Evolutionary conservation across 2,329 filamentous ascomycete genomes (phyloP), one percentile per base, ranked within the genome.

Genomic region (Aureobasidium sp.): DNA sequence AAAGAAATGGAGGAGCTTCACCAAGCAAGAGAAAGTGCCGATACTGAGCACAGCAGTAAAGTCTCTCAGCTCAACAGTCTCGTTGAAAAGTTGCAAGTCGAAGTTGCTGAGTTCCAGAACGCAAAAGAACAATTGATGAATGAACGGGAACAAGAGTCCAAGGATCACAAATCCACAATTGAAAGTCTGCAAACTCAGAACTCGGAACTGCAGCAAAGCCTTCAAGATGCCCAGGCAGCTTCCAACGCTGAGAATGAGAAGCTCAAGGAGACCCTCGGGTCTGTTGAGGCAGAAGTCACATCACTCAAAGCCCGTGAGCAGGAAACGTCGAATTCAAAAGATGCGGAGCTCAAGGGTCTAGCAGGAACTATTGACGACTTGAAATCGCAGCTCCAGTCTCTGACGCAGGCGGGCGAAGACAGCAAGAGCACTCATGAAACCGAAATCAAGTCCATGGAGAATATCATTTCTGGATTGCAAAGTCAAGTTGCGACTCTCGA

Each of bases 1-100:
- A 57, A 59, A 32, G 65, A 68, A 39, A 20, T 67, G 32, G 43
- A 61, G n/a, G 61, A 62, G 46, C 52, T 66, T 13, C 47, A 63
- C 15, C 51, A 63, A 29, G 51, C 57, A 15, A 47, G 41, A n/a
- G 13, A 5, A 12, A 51, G 63, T 26, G 34, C 41, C 24, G 56
- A 57, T 7, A n/a, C 44, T 7, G 48, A 64, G 27, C 59, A 64
- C 17, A 55, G 43, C 48, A 41, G 44, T 27, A 61, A 61, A n/a
- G 61, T 47, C 8, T 26, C 51, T 12, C 29, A 59, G n/a, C 57
- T 66, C 24, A 44, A 51, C 17, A 41, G 47, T 26, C 32, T 64
- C 5, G 24, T 66, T 15, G 47, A 59, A 4, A 36, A 44, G 8
- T 17, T 64, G 24, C 63, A 63, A 24, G 36, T 37, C 5, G 61